phyloP scores from a whole-genome alignment of 129 eudicot genomes.

The Chrysanthemum lavandulifolium region DNA sequence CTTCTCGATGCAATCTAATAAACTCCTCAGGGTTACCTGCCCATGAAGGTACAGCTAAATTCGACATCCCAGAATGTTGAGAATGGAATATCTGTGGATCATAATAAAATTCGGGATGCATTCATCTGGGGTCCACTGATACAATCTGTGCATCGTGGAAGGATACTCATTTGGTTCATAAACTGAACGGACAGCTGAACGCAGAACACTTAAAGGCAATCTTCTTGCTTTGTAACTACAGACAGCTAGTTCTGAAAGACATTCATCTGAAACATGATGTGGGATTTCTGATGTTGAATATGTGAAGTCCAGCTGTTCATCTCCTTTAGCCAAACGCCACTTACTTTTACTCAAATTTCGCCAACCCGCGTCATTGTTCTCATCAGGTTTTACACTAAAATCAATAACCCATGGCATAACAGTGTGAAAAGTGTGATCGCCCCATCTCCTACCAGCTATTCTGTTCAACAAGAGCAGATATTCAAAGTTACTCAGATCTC shows the following conservation, averaged over 20 bases:
- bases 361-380: slow-evolving; percentile 66
- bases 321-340: slow-evolving; percentile 98
- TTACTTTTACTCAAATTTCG: slow-evolving; percentile 87
- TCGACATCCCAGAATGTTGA: slow-evolving; percentile 78
- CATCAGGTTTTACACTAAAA: slow-evolving; percentile 86
- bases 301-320: slow-evolving; percentile 95
- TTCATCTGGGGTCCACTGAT: slow-evolving; percentile 99
- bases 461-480: slow-evolving; percentile 77
- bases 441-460: slow-evolving; percentile 96
- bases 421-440: slow-evolving; percentile 81
- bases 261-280: slow-evolving; percentile 97
- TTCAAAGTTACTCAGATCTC: slow-evolving; percentile 87
- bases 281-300: slow-evolving; percentile 90
- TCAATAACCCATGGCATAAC: slow-evolving; percentile 99
- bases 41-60: slow-evolving; percentile 91
- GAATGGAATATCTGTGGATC: slow-evolving; percentile 83
- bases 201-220: slow-evolving; percentile 80
- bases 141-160: slow-evolving; percentile 89
- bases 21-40: slow-evolving; percentile 81
- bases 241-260: slow-evolving; percentile 95
- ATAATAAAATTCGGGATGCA: slow-evolving; percentile 89
- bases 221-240: slow-evolving; percentile 99
- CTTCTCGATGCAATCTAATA: slow-evolving; percentile 77
- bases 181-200: slow-evolving; percentile 91
- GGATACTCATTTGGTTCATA: slow-evolving; percentile 99